phyloP scores from a whole-genome alignment of 1,284 basidiomycete species.

The Apiotrichum gracile region DNA sequence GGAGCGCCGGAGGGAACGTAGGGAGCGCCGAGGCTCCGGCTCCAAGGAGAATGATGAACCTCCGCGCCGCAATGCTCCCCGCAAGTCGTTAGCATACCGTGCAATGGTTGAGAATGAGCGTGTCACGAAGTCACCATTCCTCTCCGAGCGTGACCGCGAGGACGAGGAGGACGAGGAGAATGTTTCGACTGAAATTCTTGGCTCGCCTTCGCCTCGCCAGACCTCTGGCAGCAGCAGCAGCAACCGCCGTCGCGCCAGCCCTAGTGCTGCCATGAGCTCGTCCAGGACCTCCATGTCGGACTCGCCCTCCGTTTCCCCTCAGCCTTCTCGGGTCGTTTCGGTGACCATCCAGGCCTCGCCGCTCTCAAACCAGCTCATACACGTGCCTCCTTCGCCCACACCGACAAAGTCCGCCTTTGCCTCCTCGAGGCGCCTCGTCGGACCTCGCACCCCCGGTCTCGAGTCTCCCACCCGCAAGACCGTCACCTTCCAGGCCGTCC shows the following conservation, averaged over 20 bases:
- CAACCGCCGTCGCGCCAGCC: slow-evolving; percentile 25
- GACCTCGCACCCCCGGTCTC: slow-evolving; percentile 55
- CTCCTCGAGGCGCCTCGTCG: slow-evolving; percentile 66
- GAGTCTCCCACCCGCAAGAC: slow-evolving; percentile 61
- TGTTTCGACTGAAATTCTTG: slow-evolving; percentile 13
- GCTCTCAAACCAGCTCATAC: slow-evolving; percentile 12
- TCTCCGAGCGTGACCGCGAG: slow-evolving; percentile 22
- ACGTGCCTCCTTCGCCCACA: slow-evolving; percentile 17
- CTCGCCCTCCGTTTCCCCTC: slow-evolving; percentile 33
- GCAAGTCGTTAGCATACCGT: slow-evolving; percentile 68
- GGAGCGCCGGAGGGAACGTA: slow-evolving; percentile 4
- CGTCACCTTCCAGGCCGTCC: slow-evolving; percentile 77
- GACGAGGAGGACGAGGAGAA: not conserved
- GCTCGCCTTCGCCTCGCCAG: slow-evolving; percentile 32
- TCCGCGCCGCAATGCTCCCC: slow-evolving; percentile 18
- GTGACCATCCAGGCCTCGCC: slow-evolving; percentile 23
- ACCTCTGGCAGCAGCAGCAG: slow-evolving; percentile 20
- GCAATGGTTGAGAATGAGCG: slow-evolving; percentile 67
- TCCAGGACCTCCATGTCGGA: slow-evolving; percentile 18
- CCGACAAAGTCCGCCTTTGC: slow-evolving; percentile 64
- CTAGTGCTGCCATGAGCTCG: slow-evolving; percentile 12
- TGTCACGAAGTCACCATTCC: slow-evolving; percentile 82
- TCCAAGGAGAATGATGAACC: slow-evolving; percentile 2
- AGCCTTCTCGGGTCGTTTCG: slow-evolving; percentile 20
- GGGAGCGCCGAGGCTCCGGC: not conserved